Base-by-base conservation (phyloP, 805 yeast genomes). In the Candida dajiaensis region DNA sequence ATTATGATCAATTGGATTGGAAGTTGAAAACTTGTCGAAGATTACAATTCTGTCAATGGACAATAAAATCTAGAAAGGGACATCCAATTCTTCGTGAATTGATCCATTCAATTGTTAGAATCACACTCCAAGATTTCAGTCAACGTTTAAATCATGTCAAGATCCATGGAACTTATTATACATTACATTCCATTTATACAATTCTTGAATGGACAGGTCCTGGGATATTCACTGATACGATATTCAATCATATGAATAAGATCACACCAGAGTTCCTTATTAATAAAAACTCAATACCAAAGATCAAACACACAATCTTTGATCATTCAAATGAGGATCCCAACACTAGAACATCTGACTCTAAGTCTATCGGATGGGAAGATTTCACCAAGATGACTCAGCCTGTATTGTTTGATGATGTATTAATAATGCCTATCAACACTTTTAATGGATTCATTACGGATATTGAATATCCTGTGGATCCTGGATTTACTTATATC, bases 21-120 rank as follows among this genome's bases (percentile, higher is more conserved):
- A 71, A 72, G 52, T 67, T 69, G 49, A 73, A 75, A 53, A 66
- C 71, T 54, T 70, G 72, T 21, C 67, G 84, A 59, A 68, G 85
- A 55, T 61, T 80, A 39, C 84, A 80, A 57, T 77, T 80, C 55
- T 80, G 81, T 43, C 84, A 80, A 56, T 80, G 82, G 72, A 72
- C 81, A 11, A 67, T 80, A 44, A 81, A 78, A 59, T 69, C 80
- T 29, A 80, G 77, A 55, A 77, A 79, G 4, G 81, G 83, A n/a
- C 85, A 80, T 58, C 85, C 85, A 8, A 66, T 80, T 13, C 67
- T 80, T 45, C 70, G 81, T 47, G 83, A 80, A 52, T 59, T 78
- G 41, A 80, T 80, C 47, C 73, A 80, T 19, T 66, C 64, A 42
- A 80, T 80, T 49, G 75, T 76, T 1, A 76, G 76, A 48, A 62